A percentile compares a stretch with the other conserved stretches of the same genome.
phyloP scores from a whole-genome alignment of 257 asterid species.

The Petrea volubilis region DNA sequence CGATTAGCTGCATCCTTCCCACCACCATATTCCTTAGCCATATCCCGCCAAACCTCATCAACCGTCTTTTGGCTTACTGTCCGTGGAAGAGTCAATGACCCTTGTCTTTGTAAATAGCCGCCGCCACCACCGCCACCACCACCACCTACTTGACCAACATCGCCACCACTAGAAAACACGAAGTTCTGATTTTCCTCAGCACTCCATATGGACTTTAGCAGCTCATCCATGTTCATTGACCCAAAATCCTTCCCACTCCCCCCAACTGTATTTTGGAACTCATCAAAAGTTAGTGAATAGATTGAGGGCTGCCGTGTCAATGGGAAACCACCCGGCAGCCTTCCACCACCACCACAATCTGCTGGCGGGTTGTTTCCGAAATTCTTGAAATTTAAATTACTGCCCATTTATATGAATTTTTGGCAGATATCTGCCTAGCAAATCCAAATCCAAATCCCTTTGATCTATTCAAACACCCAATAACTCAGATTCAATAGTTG shows the following conservation, averaged over 20 bases:
- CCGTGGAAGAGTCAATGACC: slow-evolving; percentile 85
- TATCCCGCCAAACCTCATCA: slow-evolving; percentile 91
- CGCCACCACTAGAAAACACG: slow-evolving; percentile 33
- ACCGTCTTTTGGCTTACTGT: slow-evolving; percentile 94
- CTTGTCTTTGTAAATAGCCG: slow-evolving; percentile 79
- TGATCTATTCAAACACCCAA: too few relatives aligned
- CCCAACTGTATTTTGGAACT: slow-evolving; percentile 71
- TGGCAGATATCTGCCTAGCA: too few relatives aligned
- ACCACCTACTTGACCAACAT: slow-evolving; percentile 19
- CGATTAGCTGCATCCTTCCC: slow-evolving; percentile 34
- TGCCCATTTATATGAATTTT: slow-evolving; percentile 43
- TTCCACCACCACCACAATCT: slow-evolving; percentile 51
- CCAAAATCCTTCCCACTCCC: slow-evolving; percentile 86
- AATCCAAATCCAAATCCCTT: too few relatives aligned
- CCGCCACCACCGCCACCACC: slow-evolving; percentile 33
- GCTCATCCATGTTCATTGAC: slow-evolving; percentile 99
- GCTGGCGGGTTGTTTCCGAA: slow-evolving; percentile 45
- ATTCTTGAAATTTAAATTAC: slow-evolving; percentile 68
- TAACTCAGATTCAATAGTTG: too few relatives aligned
- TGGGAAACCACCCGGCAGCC: slow-evolving; percentile 36
- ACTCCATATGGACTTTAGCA: slow-evolving; percentile 86
- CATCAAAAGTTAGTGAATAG: slow-evolving; percentile 90
- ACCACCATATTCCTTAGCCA: slow-evolving; percentile 51
- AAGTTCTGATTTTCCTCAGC: slow-evolving; percentile 83
- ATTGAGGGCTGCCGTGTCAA: slow-evolving; percentile 71